Evolutionary conservation across 257 asterid species (phyloP), one percentile per base, ranked within the genome.

Genomic region (Penstemon newberryi): DNA sequence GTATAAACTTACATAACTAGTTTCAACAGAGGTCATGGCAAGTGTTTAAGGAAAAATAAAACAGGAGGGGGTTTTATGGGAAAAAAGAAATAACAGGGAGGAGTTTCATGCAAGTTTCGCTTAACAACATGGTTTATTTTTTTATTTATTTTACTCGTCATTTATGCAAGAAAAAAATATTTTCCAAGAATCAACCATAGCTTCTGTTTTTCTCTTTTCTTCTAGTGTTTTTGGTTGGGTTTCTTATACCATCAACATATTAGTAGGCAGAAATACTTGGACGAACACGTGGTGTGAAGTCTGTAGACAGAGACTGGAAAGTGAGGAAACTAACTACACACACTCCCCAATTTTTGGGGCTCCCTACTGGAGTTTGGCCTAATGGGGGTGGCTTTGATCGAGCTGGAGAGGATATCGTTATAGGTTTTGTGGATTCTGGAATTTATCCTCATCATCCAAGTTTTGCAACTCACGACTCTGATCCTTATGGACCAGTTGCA

Each of bases 341-440:
- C 80, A 94, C 99, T 56, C 99, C 99, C 5, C 88, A 94, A 62
- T 94, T 94, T 75, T 70, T 94, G 86, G 99, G 99, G 55, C 97
- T 94, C 57, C 99, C 99, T 10, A 89, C 96, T 58, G 99, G 96
- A 67, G 99, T 91, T 49, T 94, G 99, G 99, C 96, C 97, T 5
- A 87, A 87, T 19, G 97, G 95, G 63, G 97, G 97, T 75, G 97
- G 97, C 43, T 91, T 79, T 66, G 97, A 94, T 65, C 75, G 93
- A 67, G 99, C 99, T 13, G 99, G 99, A 62, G 99, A 94, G 77
- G 97, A 89, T 83, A 79, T 94, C 69, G 84, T 94, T 9, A 89
- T 94, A 51, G 99, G 95, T 13, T 89, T 94, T 53, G 84, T 94
- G 60, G 99, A 94, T 81, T 91, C 99, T n/a, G 99, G 99, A 61